Conservation (phyloP, 768 basidiomycete species). For the Russula olivacea region DNA sequence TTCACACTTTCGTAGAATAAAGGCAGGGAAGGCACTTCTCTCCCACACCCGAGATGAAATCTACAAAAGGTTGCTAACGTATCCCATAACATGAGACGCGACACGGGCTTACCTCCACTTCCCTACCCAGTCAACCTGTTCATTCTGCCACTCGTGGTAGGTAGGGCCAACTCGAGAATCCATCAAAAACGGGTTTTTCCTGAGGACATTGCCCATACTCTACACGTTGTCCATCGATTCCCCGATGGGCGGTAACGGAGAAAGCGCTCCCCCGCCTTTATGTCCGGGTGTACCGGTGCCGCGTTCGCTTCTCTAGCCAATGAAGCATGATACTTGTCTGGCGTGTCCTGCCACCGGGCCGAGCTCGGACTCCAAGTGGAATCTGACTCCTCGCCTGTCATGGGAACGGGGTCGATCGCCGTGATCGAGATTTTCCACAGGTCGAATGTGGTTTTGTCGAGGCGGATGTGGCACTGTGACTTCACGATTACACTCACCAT, state of each 20-base stretch:
- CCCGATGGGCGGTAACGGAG: neutral
- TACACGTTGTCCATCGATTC: slow-evolving; percentile 35
- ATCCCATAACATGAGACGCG: neutral
- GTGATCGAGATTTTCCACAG: no score
- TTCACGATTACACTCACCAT: no score
- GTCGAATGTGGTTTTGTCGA: no score
- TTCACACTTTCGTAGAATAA: slow-evolving; percentile 62
- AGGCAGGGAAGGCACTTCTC: slow-evolving; percentile 45
- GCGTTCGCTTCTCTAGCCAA: neutral
- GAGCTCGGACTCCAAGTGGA: neutral
- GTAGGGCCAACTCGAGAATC: no score
- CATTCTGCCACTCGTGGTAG: slow-evolving; percentile 36
- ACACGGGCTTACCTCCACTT: slow-evolving; percentile 45
- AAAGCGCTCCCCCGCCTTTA: neutral
- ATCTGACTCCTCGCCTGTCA: neutral
- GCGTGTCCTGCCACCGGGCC: neutral
- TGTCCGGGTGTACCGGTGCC: neutral
- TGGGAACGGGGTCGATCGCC: neutral
- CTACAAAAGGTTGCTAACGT: slow-evolving; percentile 30
- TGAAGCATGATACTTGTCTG: neutral
- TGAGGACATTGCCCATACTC: slow-evolving; percentile 50
- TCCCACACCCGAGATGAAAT: slow-evolving; percentile 51
- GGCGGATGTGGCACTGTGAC: no score
- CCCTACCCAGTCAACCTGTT: slow-evolving; percentile 47
- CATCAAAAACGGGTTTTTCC: slow-evolving; percentile 44